Conservation (phyloP, 305 asterid species). For the Ajuga reptans region DNA sequence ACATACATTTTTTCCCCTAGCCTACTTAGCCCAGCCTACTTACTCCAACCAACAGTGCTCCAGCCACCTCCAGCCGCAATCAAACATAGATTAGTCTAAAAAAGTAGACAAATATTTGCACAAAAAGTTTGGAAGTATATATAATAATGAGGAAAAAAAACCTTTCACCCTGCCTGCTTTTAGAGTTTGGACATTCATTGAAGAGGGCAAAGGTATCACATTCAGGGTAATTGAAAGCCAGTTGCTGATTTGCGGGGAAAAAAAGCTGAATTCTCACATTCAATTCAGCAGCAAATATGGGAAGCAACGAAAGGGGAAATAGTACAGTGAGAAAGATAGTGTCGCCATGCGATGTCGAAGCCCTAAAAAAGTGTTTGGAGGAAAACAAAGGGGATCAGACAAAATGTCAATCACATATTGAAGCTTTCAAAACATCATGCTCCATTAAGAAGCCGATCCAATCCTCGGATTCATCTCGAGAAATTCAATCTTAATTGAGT, state of each 20-base stretch:
- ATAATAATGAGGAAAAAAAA: too few species aligned
- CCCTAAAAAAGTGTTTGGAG: slow-evolving; percentile 50
- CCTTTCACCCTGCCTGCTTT: too few species aligned
- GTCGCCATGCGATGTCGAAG: slow-evolving; percentile 47
- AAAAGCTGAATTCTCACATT: not conserved
- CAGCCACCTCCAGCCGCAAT: too few species aligned
- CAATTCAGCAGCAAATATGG: slow-evolving; percentile 11
- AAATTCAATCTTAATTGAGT: slow-evolving; percentile 11
- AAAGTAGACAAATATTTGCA: too few species aligned
- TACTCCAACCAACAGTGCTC: too few species aligned
- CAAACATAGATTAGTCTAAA: too few species aligned
- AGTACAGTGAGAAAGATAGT: slow-evolving; percentile 22
- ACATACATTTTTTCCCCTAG: too few species aligned
- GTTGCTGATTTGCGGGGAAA: not conserved
- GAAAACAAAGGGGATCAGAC: slow-evolving; percentile 51
- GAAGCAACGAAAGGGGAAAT: slow-evolving; percentile 21
- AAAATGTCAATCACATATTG: slow-evolving; percentile 51
- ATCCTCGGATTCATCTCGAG: slow-evolving; percentile 20
- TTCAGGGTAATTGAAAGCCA: not conserved
- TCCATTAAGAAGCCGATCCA: slow-evolving; percentile 35
- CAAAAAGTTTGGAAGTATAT: too few species aligned
- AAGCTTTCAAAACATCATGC: slow-evolving; percentile 52
- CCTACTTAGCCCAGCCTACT: too few species aligned
- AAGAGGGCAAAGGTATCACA: not conserved
- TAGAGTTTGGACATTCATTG: too few species aligned